Evolutionary conservation across 1,284 basidiomycete species (phyloP).

Genomic region (Neolentinus lepideus): DNA sequence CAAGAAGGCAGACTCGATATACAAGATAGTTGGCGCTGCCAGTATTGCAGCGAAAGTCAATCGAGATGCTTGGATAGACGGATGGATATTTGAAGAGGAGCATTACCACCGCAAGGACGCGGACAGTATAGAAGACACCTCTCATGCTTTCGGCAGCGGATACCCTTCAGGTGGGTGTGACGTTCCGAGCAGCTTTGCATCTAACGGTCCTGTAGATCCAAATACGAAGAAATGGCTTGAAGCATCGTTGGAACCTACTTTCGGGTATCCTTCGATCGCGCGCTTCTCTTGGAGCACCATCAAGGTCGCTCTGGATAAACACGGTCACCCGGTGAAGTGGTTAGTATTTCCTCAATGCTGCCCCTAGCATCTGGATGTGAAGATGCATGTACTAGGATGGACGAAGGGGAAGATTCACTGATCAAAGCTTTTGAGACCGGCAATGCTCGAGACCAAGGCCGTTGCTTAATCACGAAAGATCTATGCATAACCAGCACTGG

Average conservation of each 20-base stretch:
- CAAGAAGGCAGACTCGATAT: slow-evolving; percentile 91
- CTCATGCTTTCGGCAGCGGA: slow-evolving; percentile 59
- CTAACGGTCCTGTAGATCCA: slow-evolving; percentile 55
- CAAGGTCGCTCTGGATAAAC: slow-evolving; percentile 81
- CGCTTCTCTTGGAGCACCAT: slow-evolving; percentile 97
- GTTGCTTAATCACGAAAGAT: slow-evolving; percentile 62
- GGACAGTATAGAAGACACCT: not conserved
- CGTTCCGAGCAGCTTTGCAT: slow-evolving; percentile 1
- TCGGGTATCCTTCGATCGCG: slow-evolving; percentile 88
- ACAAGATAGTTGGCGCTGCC: slow-evolving; percentile 95
- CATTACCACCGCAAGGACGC: slow-evolving; percentile 8
- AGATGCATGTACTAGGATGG: slow-evolving; percentile 43
- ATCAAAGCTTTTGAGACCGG: slow-evolving; percentile 66
- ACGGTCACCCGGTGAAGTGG: slow-evolving; percentile 77
- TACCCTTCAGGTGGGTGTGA: slow-evolving; percentile 76
- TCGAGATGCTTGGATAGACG: slow-evolving; percentile 83
- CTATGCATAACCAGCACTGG: slow-evolving; percentile 64
- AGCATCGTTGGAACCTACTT: slow-evolving; percentile 76
- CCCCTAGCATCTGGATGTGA: not conserved
- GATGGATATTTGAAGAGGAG: slow-evolving; percentile 73
- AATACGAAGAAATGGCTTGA: slow-evolving; percentile 88
- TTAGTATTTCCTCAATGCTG: slow-evolving; percentile 27
- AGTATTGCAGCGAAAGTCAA: slow-evolving; percentile 97
- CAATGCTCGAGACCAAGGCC: slow-evolving; percentile 63
- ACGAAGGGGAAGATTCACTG: slow-evolving; percentile 74